phyloP scores from a whole-genome alignment of 2,329 filamentous ascomycete species.

The Dactylellina leptospora region DNA sequence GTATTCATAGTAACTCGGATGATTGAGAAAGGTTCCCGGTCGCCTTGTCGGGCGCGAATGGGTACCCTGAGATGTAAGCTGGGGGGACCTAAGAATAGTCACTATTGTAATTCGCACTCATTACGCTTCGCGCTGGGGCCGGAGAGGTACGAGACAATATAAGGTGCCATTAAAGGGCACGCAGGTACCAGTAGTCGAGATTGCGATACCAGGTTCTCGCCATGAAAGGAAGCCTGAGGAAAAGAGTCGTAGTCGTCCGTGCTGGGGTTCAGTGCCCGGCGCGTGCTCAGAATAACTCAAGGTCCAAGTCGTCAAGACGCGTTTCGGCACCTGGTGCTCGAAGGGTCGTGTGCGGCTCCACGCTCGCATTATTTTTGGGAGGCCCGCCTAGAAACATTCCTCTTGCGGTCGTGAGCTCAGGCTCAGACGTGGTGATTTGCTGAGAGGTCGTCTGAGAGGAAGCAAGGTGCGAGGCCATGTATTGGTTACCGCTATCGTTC shows the following conservation, averaged over 20 bases:
- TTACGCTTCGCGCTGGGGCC: constrained; percentile 38
- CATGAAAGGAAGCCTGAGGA: constrained; percentile 25
- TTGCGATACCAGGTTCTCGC: constrained; percentile 31
- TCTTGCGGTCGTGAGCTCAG: constrained; percentile 33
- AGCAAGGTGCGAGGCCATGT: constrained; percentile 44
- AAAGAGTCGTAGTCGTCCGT: constrained; percentile 5
- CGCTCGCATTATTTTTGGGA: constrained; percentile 48
- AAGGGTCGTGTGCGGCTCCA: constrained; percentile 33
- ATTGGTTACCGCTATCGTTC: constrained; percentile 48
- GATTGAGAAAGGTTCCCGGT: constrained; percentile 6
- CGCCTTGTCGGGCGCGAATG: constrained; percentile 32
- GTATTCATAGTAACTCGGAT: constrained; percentile 51
- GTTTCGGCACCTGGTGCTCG: constrained; percentile 39
- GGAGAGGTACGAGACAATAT: constrained; percentile 28
- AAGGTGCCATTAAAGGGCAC: constrained; percentile 37
- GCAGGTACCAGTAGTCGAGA: constrained; percentile 46
- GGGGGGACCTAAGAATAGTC: constrained; percentile 48
- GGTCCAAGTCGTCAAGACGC: constrained; percentile 48
- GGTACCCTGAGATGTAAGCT: constrained; percentile 16
- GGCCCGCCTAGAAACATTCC: constrained; percentile 5
- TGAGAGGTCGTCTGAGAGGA: constrained; percentile 24
- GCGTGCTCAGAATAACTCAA: constrained; percentile 44
- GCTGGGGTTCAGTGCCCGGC: constrained; percentile 36
- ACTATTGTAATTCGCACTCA: constrained; percentile 30
- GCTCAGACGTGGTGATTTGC: constrained; percentile 41